Evolutionary conservation across 768 basidiomycete species (phyloP), one percentile per base, ranked within the genome.

Genomic region (Chiua virens): DNA sequence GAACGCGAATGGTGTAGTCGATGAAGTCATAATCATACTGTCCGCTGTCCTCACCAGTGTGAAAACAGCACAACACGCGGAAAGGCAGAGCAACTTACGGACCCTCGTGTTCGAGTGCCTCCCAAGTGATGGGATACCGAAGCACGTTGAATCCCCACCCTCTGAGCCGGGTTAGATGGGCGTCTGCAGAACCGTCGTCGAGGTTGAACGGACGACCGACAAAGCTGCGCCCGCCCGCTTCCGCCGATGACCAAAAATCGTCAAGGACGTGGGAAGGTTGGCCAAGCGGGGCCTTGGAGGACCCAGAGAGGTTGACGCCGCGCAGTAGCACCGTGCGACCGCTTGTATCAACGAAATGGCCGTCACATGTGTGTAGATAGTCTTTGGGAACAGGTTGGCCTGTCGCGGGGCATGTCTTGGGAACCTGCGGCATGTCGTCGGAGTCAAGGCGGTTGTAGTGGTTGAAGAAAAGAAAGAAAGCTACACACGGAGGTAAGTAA

Each of bases 111-210:
- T 98, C 97, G 15, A 99, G 70, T 0, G 91, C 79, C 65, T 99
- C 97, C 97, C 97, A 99, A 1, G 90, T 86, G n/a, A 98, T 78
- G 9, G 90, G 79, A 70, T 85, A 84, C 37, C 86, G 75, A 17
- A 98, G 71, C 64, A 87, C 75, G 61, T 92, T 97, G 72, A 93
- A 98, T 0, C 97, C 97, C 96, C 95, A 99, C 0, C 87, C 88
- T 53, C 79, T 78, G 25, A 99, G 72, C n/a, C 97, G 77, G 4
- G 83, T 77, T 0, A 99, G 75, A 59, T 98, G 95, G 15, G 87
- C 78, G 71, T 98, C 87, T 5, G 90, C 91, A 8, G 82, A 83
- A 17, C 87, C 87, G 60, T 94, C 89, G 25, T 95, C 91, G 40
- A 97, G 71, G 54, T 88, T 83, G 5, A 99, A 73, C 0, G 95